Percentiles rank a stretch among this genome's conserved stretches.
Conservation (phyloP, 441 rosid genomes). For the Gossypium schwendimanii region DNA sequence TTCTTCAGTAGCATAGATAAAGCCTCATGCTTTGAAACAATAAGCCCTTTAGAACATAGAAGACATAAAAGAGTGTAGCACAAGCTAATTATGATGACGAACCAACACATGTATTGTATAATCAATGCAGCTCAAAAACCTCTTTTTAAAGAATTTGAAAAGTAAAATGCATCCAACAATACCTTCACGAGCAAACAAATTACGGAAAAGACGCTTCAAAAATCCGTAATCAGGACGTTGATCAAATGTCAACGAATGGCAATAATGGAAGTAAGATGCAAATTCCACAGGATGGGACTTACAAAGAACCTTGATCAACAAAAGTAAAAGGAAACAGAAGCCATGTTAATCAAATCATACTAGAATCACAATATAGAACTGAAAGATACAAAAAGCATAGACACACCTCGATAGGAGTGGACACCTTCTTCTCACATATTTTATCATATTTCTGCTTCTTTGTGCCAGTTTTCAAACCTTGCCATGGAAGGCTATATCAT, state of each 20-base stretch:
- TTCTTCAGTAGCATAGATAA: neutral
- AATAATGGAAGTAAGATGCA: slow-evolving; percentile 2
- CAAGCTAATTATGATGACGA: slow-evolving; percentile 7
- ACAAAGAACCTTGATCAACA: slow-evolving; percentile 35
- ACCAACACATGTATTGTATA: slow-evolving; percentile 23
- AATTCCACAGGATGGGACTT: slow-evolving; percentile 1
- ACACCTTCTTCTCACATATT: slow-evolving; percentile 85
- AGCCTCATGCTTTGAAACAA: neutral
- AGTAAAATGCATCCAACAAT: neutral
- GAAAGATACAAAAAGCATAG: slow-evolving; percentile 1
- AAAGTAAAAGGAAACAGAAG: neutral
- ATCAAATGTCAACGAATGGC: neutral
- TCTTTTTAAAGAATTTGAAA: neutral
- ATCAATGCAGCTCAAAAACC: neutral
- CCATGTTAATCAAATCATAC: neutral
- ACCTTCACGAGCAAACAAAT: slow-evolving; percentile 77
- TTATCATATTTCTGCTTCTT: slow-evolving; percentile 91
- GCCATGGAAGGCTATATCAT: slow-evolving; percentile 86
- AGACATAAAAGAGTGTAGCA: neutral
- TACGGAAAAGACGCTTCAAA: slow-evolving; percentile 80
- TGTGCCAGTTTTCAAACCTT: slow-evolving; percentile 84
- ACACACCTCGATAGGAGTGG: slow-evolving; percentile 87
- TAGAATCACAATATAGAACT: neutral
- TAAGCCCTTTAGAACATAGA: neutral
- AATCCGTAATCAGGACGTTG: slow-evolving; percentile 51